Evolutionary conservation across 768 basidiomycete genomes (phyloP).

Genomic region (Calocybe cyanea): DNA sequence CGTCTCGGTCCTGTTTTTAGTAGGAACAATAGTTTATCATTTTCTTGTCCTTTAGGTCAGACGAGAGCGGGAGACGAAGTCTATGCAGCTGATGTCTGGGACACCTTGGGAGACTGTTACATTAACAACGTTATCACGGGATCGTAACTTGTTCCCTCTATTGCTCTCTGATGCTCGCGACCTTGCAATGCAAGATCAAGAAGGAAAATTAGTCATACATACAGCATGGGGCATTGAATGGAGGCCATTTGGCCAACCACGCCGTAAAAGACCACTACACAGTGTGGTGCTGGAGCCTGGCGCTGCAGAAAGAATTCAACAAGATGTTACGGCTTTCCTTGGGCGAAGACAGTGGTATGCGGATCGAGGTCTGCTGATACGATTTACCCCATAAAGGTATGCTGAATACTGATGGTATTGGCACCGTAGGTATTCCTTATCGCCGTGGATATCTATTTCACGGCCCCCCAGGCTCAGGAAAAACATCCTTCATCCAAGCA

Average conservation of each 20-base stretch:
- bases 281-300: slow-evolving; percentile 87
- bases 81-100: slow-evolving; percentile 88
- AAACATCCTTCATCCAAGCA: slow-evolving; percentile 98
- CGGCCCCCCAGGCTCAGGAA: slow-evolving; percentile 97
- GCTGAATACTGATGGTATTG: slow-evolving; percentile 7
- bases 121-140: slow-evolving; percentile 86
- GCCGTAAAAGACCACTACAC: slow-evolving; percentile 77
- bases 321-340: slow-evolving; percentile 80
- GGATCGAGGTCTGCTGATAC: slow-evolving; percentile 68
- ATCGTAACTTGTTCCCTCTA: slow-evolving; percentile 73
- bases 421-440: slow-evolving; percentile 87
- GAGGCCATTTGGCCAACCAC: slow-evolving; percentile 91
- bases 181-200: slow-evolving; percentile 78
- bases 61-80: slow-evolving; percentile 89
- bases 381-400: not conserved
- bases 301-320: slow-evolving; percentile 78
- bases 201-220: slow-evolving; percentile 93
- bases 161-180: slow-evolving; percentile 88
- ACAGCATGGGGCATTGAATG: slow-evolving; percentile 97
- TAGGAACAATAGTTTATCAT: slow-evolving; percentile 1
- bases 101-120: slow-evolving; percentile 97
- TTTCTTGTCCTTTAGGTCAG: slow-evolving; percentile 59
- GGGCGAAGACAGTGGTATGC: slow-evolving; percentile 90
- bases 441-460: slow-evolving; percentile 92
- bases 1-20: slow-evolving; percentile 9